Conservation (phyloP, 192 early-diverging fungal genomes). For the Globomyces pollinis-pini region DNA sequence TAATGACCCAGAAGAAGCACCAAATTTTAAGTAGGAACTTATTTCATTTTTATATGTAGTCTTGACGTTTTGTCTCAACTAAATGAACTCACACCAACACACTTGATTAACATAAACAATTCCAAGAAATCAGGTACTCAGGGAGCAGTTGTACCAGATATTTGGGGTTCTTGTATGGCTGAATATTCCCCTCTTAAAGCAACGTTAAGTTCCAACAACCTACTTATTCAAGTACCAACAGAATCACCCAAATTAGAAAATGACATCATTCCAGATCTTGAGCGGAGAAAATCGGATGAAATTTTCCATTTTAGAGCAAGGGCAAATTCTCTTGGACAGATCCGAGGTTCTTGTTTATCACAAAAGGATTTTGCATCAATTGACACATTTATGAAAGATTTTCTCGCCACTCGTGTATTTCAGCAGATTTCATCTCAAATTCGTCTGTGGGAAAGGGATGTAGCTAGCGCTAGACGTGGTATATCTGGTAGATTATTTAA, state of each 20-base stretch:
- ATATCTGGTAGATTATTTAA: slow-evolving; percentile 84
- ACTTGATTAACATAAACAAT: neutral
- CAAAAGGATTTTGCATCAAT: slow-evolving; percentile 9
- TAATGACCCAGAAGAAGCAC: slow-evolving; percentile 62
- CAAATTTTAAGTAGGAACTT: slow-evolving; percentile 13
- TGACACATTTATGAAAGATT: neutral
- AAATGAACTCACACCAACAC: slow-evolving; percentile 24
- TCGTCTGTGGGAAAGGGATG: slow-evolving; percentile 24
- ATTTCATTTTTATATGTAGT: slow-evolving; percentile 34
- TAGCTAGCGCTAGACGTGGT: slow-evolving; percentile 76
- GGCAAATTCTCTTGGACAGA: neutral
- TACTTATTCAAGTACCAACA: too few relatives aligned
- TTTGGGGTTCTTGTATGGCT: slow-evolving; percentile 29
- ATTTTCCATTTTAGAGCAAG: slow-evolving; percentile 2
- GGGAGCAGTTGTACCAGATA: slow-evolving; percentile 16
- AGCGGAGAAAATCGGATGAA: neutral
- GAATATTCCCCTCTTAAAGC: neutral
- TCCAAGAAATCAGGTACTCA: neutral
- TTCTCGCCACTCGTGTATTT: neutral
- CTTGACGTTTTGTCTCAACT: slow-evolving; percentile 51
- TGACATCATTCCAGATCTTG: neutral
- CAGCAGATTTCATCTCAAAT: neutral
- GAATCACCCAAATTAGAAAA: neutral
- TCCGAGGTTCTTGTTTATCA: neutral
- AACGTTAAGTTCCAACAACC: too few relatives aligned